Evolutionary conservation across 2,329 filamentous ascomycete species (phyloP).

Genomic region (Pseudocercospora macadamiae): DNA sequence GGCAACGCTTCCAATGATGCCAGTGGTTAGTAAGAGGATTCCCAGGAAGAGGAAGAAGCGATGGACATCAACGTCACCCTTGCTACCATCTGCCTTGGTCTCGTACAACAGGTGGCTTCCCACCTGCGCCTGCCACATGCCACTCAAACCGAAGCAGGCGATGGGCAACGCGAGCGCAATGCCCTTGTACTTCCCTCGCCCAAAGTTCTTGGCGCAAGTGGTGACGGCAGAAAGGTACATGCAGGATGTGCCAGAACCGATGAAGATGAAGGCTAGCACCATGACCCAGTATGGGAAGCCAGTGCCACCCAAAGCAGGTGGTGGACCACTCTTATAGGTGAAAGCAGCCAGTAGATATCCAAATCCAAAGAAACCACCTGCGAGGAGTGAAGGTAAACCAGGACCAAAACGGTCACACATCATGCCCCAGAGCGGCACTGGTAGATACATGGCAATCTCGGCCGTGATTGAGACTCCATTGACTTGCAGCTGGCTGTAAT

Average conservation of each 20-base stretch:
- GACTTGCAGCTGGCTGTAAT: slow-evolving; percentile 89
- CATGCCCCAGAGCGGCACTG: slow-evolving; percentile 87
- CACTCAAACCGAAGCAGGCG: slow-evolving; percentile 87
- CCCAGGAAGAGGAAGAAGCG: slow-evolving; percentile 86
- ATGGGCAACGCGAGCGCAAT: slow-evolving; percentile 89
- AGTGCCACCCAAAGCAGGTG: slow-evolving; percentile 53
- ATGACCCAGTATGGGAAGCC: slow-evolving; percentile 79
- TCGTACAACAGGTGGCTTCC: slow-evolving; percentile 79
- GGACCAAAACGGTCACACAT: slow-evolving; percentile 88
- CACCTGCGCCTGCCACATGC: slow-evolving; percentile 93
- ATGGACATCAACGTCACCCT: slow-evolving; percentile 71
- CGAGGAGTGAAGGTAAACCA: slow-evolving; percentile 71
- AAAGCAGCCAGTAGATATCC: slow-evolving; percentile 85
- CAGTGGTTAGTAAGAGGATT: slow-evolving; percentile 69
- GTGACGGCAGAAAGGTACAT: slow-evolving; percentile 93
- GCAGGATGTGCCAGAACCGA: slow-evolving; percentile 81
- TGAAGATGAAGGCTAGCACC: slow-evolving; percentile 79
- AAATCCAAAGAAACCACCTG: slow-evolving; percentile 72
- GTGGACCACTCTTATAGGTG: slow-evolving; percentile 67
- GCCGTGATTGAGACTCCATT: slow-evolving; percentile 87
- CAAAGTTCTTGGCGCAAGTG: slow-evolving; percentile 97
- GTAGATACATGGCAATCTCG: slow-evolving; percentile 86
- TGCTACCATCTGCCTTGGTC: slow-evolving; percentile 61
- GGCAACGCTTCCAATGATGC: slow-evolving; percentile 72
- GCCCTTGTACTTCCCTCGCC: slow-evolving; percentile 81